These are phyloP conservation scores for Stropharia rugosoannulata DNA, from an alignment of 768 basidiomycete genomes.

Conservation along the genomic window DNA sequence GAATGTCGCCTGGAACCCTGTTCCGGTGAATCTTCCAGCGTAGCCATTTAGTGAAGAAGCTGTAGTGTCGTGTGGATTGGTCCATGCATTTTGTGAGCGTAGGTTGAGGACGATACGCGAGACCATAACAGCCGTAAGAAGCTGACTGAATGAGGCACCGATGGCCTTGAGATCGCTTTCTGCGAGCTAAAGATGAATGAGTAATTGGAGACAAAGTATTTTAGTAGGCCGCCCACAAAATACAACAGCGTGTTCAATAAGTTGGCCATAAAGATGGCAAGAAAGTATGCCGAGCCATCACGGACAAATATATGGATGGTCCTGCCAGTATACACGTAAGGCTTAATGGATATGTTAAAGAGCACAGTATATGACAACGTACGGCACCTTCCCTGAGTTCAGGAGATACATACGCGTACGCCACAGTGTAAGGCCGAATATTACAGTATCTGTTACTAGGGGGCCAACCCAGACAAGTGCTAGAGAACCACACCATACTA, in stretches of 20 bases:
- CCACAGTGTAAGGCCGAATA: constrained; percentile 18
- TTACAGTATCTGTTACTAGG: constrained; percentile 14
- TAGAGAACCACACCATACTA: background rate
- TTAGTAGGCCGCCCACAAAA: constrained; percentile 10
- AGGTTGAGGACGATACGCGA: constrained; percentile 30
- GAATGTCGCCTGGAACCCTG: background rate
- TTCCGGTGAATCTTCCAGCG: background rate
- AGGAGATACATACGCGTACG: constrained; percentile 12
- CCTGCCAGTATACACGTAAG: background rate
- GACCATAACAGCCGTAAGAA: constrained; percentile 26
- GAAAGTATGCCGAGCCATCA: constrained; percentile 17
- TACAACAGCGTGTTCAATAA: constrained; percentile 17
- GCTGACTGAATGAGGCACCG: constrained; percentile 30
- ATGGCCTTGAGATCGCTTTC: constrained; percentile 25
- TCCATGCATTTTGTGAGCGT: constrained; percentile 9
- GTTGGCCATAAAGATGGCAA: constrained; percentile 18
- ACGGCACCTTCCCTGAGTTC: constrained; percentile 11
- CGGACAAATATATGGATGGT: constrained; percentile 18
- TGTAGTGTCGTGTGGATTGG: background rate
- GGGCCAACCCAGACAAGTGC: constrained; percentile 18
- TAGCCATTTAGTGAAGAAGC: no score
- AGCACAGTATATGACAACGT: background rate
- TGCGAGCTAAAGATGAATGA: background rate
- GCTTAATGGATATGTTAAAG: background rate
- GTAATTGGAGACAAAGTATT: background rate